phyloP scores from a whole-genome alignment of 768 basidiomycete species.

The Krasilnikovozyma curviuscula region DNA sequence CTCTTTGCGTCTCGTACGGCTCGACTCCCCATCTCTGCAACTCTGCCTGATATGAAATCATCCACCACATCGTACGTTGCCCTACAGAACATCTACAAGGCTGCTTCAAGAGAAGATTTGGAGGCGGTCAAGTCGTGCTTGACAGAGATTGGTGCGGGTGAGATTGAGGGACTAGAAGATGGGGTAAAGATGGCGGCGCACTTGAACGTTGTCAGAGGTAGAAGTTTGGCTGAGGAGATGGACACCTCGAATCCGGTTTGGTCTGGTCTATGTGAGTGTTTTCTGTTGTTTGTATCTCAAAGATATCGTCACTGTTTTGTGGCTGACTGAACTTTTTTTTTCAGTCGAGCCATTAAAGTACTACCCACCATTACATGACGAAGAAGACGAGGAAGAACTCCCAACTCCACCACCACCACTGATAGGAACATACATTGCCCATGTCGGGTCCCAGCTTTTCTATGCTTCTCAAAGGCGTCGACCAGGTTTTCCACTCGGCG shows the following conservation, averaged over 20 bases:
- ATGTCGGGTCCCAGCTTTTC: no score
- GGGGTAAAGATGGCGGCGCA: slow-evolving; percentile 29
- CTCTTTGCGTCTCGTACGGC: slow-evolving; percentile 34
- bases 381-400: no score
- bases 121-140: slow-evolving; percentile 17
- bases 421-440: no score
- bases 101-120: slow-evolving; percentile 35
- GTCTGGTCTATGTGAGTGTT: no score
- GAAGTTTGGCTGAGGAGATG: slow-evolving; percentile 20
- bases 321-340: no score
- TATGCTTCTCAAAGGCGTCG: no score
- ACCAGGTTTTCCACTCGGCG: no score
- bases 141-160: slow-evolving; percentile 17
- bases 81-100: slow-evolving; percentile 68
- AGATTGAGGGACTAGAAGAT: slow-evolving; percentile 22
- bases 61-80: slow-evolving; percentile 64
- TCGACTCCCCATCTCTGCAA: slow-evolving; percentile 63
- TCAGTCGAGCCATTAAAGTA: no score
- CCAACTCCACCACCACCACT: no score
- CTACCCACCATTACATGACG: no score
- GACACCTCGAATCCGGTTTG: slow-evolving; percentile 5
- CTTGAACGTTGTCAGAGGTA: slow-evolving; percentile 25
- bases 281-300: no score
- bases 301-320: no score
- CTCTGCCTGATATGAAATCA: slow-evolving; percentile 91